phyloP scores from a whole-genome alignment of 495 filamentous ascomycete genomes.

The Jackrogersella multiformis region DNA sequence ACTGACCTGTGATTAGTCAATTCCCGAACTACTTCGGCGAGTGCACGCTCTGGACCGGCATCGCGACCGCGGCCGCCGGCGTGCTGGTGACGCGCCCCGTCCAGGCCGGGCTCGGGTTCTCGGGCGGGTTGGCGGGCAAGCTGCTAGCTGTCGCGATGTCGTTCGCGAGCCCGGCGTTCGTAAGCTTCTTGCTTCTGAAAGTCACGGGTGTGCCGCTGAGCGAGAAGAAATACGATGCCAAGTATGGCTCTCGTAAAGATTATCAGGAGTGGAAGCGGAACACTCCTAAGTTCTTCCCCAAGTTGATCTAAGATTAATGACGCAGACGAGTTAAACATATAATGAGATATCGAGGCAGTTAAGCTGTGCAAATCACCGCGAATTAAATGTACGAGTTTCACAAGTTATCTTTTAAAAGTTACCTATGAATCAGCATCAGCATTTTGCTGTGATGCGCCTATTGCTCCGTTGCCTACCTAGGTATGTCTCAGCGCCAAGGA shows the following conservation, averaged over 20 bases:
- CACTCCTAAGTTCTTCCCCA: constrained; percentile 72
- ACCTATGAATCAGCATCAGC: not conserved
- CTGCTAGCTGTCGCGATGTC: constrained; percentile 57
- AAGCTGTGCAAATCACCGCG: not conserved
- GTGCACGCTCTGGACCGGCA: constrained; percentile 69
- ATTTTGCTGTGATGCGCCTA: constrained; percentile 14
- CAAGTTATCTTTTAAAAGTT: not conserved
- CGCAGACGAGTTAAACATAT: not conserved
- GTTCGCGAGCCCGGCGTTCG: constrained; percentile 68
- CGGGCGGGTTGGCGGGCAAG: constrained; percentile 49
- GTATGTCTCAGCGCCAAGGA: constrained; percentile 20
- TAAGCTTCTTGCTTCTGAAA: constrained; percentile 67
- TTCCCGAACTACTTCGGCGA: constrained; percentile 78
- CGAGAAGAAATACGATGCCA: constrained; percentile 72
- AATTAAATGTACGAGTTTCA: not conserved
- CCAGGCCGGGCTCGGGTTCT: constrained; percentile 60
- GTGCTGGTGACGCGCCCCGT: constrained; percentile 57
- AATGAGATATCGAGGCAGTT: not conserved
- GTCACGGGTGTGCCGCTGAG: constrained; percentile 68
- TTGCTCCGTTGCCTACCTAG: constrained; percentile 27
- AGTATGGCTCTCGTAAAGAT: constrained; percentile 69
- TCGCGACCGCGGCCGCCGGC: constrained; percentile 61
- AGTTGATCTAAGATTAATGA: constrained; percentile 53
- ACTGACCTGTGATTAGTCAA: constrained; percentile 46
- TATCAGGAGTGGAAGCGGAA: constrained; percentile 73